Conservation (phyloP, 495 filamentous ascomycete species). For the Melanomma pulvis-pyrius region DNA sequence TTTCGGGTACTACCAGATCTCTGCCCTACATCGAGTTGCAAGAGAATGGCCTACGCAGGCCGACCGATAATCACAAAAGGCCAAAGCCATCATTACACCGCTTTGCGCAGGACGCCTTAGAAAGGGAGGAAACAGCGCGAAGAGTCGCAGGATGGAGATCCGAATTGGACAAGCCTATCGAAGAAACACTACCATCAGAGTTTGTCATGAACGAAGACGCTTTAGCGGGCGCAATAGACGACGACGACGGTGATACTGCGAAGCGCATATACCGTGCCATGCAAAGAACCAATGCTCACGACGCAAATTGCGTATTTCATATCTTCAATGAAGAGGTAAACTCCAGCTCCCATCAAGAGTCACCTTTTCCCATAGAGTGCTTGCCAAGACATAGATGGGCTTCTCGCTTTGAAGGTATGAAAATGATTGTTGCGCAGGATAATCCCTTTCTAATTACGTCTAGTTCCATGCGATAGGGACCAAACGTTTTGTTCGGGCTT, state of each 20-base stretch:
- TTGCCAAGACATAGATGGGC: slow-evolving; percentile 27
- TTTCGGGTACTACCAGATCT: background rate
- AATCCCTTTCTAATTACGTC: slow-evolving; percentile 29
- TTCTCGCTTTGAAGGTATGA: slow-evolving; percentile 49
- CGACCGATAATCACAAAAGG: slow-evolving; percentile 37
- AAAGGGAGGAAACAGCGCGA: slow-evolving; percentile 60
- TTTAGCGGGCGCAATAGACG: slow-evolving; percentile 50
- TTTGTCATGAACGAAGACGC: slow-evolving; percentile 31
- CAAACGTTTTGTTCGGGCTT: slow-evolving; percentile 72
- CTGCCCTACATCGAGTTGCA: background rate
- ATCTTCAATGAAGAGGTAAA: slow-evolving; percentile 58
- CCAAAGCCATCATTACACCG: slow-evolving; percentile 57
- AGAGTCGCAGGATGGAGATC: slow-evolving; percentile 58
- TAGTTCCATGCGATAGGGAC: slow-evolving; percentile 56
- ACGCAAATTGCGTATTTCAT: slow-evolving; percentile 62
- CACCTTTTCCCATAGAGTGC: slow-evolving; percentile 22
- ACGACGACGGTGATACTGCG: slow-evolving; percentile 53
- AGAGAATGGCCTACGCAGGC: slow-evolving; percentile 7
- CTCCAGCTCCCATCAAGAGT: background rate
- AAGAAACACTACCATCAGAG: slow-evolving; percentile 39
- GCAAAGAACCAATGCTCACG: slow-evolving; percentile 71
- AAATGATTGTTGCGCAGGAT: background rate
- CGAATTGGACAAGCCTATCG: slow-evolving; percentile 44
- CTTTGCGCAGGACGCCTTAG: slow-evolving; percentile 61
- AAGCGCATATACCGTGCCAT: slow-evolving; percentile 68